A percentile compares a stretch with the other conserved stretches of the same genome.
phyloP scores from a whole-genome alignment of 768 basidiomycete species.

The Leccinum longicurvipes region DNA sequence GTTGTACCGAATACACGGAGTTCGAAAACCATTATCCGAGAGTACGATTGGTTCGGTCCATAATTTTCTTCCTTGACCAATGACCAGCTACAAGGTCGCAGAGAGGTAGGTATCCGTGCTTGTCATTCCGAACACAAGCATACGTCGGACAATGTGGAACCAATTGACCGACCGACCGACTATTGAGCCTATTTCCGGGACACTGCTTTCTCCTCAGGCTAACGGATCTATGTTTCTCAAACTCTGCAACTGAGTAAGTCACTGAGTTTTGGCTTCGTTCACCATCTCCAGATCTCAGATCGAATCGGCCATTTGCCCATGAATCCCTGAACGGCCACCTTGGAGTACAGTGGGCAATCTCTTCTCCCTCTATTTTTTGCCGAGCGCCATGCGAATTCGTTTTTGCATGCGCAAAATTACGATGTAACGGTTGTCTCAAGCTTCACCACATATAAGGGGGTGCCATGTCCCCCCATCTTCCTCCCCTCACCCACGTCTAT shows the following conservation, averaged over 20 bases:
- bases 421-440: conserved; percentile 20
- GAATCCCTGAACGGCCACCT: conserved; percentile 31
- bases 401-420: conserved; percentile 21
- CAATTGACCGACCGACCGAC: too few relatives aligned
- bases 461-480: conserved; percentile 6
- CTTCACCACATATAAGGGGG: conserved; percentile 31
- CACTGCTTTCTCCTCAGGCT: conserved; percentile 18
- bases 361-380: conserved; percentile 32
- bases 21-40: too few relatives aligned
- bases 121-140: too few relatives aligned
- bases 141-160: conserved; percentile 14
- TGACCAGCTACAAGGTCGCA: too few relatives aligned
- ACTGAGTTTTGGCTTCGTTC: conserved; percentile 21
- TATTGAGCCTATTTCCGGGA: conserved; percentile 21
- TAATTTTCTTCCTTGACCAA: too few relatives aligned
- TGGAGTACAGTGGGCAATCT: conserved; percentile 32
- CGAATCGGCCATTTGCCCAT: conserved; percentile 25
- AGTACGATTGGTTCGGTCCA: too few relatives aligned
- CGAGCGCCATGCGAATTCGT: conserved; percentile 24
- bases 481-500: not conserved
- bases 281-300: conserved; percentile 33
- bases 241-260: conserved; percentile 14
- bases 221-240: conserved; percentile 32
- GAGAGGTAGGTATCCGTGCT: too few relatives aligned
- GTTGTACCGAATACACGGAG: too few relatives aligned